Percentiles rank a stretch among this genome's conserved stretches.
phyloP scores from a whole-genome alignment of 2,329 filamentous ascomycete genomes.

The Cytospora schulzeri region DNA sequence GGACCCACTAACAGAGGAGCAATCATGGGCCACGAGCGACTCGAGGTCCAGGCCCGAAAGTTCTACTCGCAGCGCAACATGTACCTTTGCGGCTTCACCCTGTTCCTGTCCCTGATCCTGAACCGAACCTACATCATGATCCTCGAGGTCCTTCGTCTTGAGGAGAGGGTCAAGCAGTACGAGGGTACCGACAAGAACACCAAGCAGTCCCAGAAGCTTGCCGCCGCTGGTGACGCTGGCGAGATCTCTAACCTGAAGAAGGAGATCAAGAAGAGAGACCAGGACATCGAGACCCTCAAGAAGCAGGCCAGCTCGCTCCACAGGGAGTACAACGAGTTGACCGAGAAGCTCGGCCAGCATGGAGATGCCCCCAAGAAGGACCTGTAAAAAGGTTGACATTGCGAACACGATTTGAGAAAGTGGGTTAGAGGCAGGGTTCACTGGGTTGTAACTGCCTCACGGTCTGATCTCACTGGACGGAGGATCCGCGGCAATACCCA shows the following conservation, averaged over 20 bases:
- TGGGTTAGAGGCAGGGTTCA: background rate
- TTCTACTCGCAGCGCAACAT: slow-evolving; percentile 99
- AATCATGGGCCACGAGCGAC: slow-evolving; percentile 87
- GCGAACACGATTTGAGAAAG: no score
- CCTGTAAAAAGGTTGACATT: slow-evolving; percentile 40
- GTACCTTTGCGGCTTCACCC: slow-evolving; percentile 99
- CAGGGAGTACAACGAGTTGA: slow-evolving; percentile 82
- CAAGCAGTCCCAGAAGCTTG: slow-evolving; percentile 73
- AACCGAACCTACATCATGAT: slow-evolving; percentile 99
- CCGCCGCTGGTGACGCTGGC: slow-evolving; percentile 70
- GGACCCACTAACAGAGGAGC: slow-evolving; percentile 50
- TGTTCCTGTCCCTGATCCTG: slow-evolving; percentile 97
- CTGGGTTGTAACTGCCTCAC: background rate
- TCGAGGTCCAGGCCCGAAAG: slow-evolving; percentile 98
- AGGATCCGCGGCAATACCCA: background rate
- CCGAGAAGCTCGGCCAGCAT: slow-evolving; percentile 74
- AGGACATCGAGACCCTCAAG: slow-evolving; percentile 84
- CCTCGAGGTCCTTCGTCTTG: slow-evolving; percentile 84
- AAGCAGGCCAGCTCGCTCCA: slow-evolving; percentile 86
- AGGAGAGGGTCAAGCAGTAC: slow-evolving; percentile 85
- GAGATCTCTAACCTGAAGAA: slow-evolving; percentile 71
- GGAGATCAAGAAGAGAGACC: slow-evolving; percentile 77
- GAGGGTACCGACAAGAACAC: slow-evolving; percentile 64
- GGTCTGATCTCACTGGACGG: background rate
- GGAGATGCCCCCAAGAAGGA: slow-evolving; percentile 61